Percentiles rank a stretch among this genome's conserved stretches.
Evolutionary conservation across 768 basidiomycete genomes (phyloP).

Genomic region (Coprinellus micaceus): DNA sequence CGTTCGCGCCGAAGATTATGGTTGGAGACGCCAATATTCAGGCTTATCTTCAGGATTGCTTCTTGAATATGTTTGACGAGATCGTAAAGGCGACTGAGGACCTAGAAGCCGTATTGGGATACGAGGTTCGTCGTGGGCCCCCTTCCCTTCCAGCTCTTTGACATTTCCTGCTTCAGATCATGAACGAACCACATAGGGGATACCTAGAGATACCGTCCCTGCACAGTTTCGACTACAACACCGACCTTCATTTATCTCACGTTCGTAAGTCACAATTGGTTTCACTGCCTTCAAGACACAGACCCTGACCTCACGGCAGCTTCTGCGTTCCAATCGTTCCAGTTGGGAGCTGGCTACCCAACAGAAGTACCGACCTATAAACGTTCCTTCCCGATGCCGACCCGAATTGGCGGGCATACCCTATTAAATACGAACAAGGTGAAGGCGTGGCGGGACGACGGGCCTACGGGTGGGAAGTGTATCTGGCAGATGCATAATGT

Average conservation of each 20-base stretch:
- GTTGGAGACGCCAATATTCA: slow-evolving; percentile 62
- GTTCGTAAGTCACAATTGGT: slow-evolving; percentile 53
- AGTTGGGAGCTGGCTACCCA: slow-evolving; percentile 86
- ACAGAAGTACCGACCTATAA: slow-evolving; percentile 76
- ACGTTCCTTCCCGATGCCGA: slow-evolving; percentile 87
- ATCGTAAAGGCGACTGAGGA: slow-evolving; percentile 68
- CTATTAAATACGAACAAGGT: slow-evolving; percentile 57
- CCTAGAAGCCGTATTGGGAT: slow-evolving; percentile 79
- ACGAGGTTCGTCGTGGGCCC: slow-evolving; percentile 61
- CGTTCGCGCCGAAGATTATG: slow-evolving; percentile 73
- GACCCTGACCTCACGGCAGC: slow-evolving; percentile 38
- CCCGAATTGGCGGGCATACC: slow-evolving; percentile 53
- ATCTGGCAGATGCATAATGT: slow-evolving; percentile 92
- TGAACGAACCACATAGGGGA: slow-evolving; percentile 94
- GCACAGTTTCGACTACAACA: slow-evolving; percentile 89
- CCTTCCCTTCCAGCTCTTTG: background rate
- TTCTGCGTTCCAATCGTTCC: slow-evolving; percentile 83
- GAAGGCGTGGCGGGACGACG: slow-evolving; percentile 70
- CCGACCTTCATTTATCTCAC: slow-evolving; percentile 82
- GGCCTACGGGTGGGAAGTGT: slow-evolving; percentile 70
- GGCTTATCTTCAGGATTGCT: slow-evolving; percentile 76
- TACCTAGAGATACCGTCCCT: slow-evolving; percentile 82
- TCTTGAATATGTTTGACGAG: slow-evolving; percentile 70
- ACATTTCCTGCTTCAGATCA: slow-evolving; percentile 47
- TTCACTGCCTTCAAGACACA: too few relatives aligned